Percentiles rank a stretch among this genome's conserved stretches.
Conservation (phyloP, 2,329 filamentous ascomycete genomes). For the Trichoderma arundinaceum region DNA sequence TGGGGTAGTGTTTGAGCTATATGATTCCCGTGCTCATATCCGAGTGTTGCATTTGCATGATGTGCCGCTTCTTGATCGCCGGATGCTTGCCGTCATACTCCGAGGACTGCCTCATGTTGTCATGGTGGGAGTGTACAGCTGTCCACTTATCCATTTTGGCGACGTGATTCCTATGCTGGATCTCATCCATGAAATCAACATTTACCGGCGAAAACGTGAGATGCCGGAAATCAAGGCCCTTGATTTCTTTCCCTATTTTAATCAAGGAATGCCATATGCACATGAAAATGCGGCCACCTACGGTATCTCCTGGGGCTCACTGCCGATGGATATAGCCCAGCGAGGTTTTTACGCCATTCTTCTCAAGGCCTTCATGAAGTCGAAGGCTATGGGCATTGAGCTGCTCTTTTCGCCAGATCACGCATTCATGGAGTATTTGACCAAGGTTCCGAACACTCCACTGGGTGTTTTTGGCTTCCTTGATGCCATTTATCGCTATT, state of each 20-base stretch:
- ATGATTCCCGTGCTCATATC: constrained; percentile 32
- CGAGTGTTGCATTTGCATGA: constrained; percentile 43
- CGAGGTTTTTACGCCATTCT: constrained; percentile 44
- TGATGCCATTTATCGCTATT: constrained; percentile 43
- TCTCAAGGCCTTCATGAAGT: constrained; percentile 45
- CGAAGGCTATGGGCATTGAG: constrained; percentile 39
- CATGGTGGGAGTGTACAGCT: constrained; percentile 47
- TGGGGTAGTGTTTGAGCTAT: constrained; percentile 38
- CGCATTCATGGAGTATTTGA: constrained; percentile 43
- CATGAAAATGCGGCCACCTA: constrained; percentile 34
- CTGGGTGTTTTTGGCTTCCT: constrained; percentile 42
- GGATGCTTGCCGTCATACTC: constrained; percentile 45
- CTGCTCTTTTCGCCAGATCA: constrained; percentile 42
- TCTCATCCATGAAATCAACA: constrained; percentile 46
- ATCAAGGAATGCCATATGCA: constrained; percentile 39
- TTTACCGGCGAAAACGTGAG: constrained; percentile 30
- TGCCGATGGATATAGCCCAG: constrained; percentile 40
- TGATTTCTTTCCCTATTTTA: constrained; percentile 46
- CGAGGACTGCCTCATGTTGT: constrained; percentile 42
- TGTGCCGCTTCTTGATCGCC: constrained; percentile 43
- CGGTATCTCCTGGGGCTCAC: constrained; percentile 41
- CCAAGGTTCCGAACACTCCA: constrained; percentile 41
- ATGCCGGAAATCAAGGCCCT: constrained; percentile 37
- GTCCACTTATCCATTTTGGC: constrained; percentile 46
- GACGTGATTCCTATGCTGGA: constrained; percentile 45